Base-by-base conservation (phyloP, 345 rosid genomes). In the Lepidium didymum region DNA sequence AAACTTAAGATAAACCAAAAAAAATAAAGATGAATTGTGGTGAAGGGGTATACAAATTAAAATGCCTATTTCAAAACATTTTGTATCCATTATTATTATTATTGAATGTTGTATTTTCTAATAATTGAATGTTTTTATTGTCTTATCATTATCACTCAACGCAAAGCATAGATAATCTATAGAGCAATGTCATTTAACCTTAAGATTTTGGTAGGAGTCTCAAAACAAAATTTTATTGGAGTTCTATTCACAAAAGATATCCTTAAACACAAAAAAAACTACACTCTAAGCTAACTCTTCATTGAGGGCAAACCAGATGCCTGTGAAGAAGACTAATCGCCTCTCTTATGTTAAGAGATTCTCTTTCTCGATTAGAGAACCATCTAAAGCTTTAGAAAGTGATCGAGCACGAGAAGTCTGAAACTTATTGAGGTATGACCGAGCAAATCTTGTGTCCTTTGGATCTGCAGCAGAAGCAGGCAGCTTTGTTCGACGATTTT, bases 381-480 rank as follows among this genome's bases (percentile, higher is more conserved):
- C 46, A 62, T 9, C 68, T 42, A 88, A 33, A 23, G 81, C 82
- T 13, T 68, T 63, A 62, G 72, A 38, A 1, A 86, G 52, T 52
- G n/a, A 60, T 18, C 13, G 25, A 18, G 77, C 21, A 62, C 87
- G 82, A 25, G 62, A 0, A 8, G 52, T 11, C 34, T 67, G 54
- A 69, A 51, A 33, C 51, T 40, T 79, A 15, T 37, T 81, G 25
- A 81, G 50, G 59, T 46, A 78, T 61, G 85, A 76, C 33, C 67
- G 0, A 29, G 97, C 97, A 82, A 76, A 81, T 15, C 6, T 47
- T 56, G 3, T 33, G 0, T 58, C 55, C 38, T 41, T 57, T 3
- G 67, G 67, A 58, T 63, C 67, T 5, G 29, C 56, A 43, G 49
- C 50, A 72, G 38, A 72, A 29, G 54, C 45, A 46, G 51, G 1